These are phyloP conservation scores for Cercis canadensis DNA, from an alignment of 306 rosid genomes.

Conservation along the genomic window DNA sequence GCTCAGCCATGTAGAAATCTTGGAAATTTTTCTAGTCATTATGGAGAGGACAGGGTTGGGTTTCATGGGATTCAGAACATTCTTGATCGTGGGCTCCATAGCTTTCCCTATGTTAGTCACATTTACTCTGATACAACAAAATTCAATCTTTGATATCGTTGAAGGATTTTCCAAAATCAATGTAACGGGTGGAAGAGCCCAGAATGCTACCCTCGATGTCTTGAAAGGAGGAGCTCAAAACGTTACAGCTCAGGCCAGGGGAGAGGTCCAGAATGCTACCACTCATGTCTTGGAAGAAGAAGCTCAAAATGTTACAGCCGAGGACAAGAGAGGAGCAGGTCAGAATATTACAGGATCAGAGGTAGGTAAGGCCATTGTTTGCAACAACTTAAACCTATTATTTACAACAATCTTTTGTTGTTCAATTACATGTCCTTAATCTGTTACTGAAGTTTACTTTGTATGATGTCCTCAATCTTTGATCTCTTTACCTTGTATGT, in stretches of 20 bases:
- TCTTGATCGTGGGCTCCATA: constrained; percentile 4
- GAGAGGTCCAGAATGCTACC: not conserved
- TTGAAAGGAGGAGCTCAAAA: not conserved
- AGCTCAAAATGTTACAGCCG: constrained; percentile 3
- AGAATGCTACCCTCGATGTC: not conserved
- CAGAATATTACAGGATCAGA: constrained; percentile 20
- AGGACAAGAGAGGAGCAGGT: not conserved
- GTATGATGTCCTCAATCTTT: too few species aligned
- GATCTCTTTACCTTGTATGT: too few species aligned
- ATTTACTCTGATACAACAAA: constrained; percentile 7
- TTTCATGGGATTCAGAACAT: constrained; percentile 17
- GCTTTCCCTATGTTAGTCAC: constrained; percentile 6
- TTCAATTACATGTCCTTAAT: not conserved
- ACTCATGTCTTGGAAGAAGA: not conserved
- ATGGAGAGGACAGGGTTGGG: constrained; percentile 15
- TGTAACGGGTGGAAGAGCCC: not conserved
- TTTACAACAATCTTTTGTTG: too few species aligned
- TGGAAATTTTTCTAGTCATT: not conserved
- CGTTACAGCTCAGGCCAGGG: constrained; percentile 5
- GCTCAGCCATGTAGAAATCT: not conserved
- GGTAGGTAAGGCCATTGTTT: constrained; percentile 38
- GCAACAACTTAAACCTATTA: too few species aligned
- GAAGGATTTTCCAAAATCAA: not conserved
- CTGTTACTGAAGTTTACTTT: not conserved
- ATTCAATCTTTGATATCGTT: constrained; percentile 4